phyloP scores from a whole-genome alignment of 2,329 filamentous ascomycete species.

The Ramularia collo-cygni region DNA sequence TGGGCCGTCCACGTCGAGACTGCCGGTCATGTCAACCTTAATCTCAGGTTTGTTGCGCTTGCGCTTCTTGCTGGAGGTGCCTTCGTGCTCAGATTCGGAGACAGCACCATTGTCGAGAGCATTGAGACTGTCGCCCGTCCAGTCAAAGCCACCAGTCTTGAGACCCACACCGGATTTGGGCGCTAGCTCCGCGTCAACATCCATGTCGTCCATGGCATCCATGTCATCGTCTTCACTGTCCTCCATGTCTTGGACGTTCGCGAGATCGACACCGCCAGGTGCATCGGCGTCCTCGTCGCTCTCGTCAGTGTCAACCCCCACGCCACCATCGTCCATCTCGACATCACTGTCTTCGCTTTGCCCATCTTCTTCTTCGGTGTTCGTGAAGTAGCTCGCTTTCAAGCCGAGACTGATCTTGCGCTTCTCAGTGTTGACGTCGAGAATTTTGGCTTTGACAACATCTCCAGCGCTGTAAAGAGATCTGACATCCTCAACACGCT shows the following conservation, averaged over 20 bases:
- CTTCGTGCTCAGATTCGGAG: slow-evolving; percentile 49
- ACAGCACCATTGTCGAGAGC: slow-evolving; percentile 48
- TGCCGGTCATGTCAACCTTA: slow-evolving; percentile 83
- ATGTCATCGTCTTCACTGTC: slow-evolving; percentile 43
- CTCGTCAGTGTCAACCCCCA: slow-evolving; percentile 23
- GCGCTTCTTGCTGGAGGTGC: slow-evolving; percentile 41
- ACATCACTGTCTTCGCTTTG: slow-evolving; percentile 34
- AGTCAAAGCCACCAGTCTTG: slow-evolving; percentile 74
- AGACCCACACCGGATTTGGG: slow-evolving; percentile 41
- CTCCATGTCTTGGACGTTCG: slow-evolving; percentile 36
- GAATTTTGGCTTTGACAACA: slow-evolving; percentile 81
- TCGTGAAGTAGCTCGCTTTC: slow-evolving; percentile 84
- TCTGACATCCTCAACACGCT: slow-evolving; percentile 71
- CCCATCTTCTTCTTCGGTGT: slow-evolving; percentile 45
- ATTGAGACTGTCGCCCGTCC: slow-evolving; percentile 60
- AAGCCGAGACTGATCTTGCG: slow-evolving; percentile 81
- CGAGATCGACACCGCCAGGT: slow-evolving; percentile 33
- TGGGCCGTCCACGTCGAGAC: slow-evolving; percentile 80
- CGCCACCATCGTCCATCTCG: slow-evolving; percentile 25
- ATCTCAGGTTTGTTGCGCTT: slow-evolving; percentile 75
- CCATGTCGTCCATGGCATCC: slow-evolving; percentile 39
- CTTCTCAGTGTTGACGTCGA: slow-evolving; percentile 68
- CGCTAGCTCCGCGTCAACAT: slow-evolving; percentile 29
- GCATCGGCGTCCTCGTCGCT: slow-evolving; percentile 29
- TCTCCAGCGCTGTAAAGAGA: slow-evolving; percentile 89